A percentile compares a stretch with the other conserved stretches of the same genome.
Evolutionary conservation across 192 early-diverging fungal genomes (phyloP).

Genomic region (Backusella parvicylindrica): DNA sequence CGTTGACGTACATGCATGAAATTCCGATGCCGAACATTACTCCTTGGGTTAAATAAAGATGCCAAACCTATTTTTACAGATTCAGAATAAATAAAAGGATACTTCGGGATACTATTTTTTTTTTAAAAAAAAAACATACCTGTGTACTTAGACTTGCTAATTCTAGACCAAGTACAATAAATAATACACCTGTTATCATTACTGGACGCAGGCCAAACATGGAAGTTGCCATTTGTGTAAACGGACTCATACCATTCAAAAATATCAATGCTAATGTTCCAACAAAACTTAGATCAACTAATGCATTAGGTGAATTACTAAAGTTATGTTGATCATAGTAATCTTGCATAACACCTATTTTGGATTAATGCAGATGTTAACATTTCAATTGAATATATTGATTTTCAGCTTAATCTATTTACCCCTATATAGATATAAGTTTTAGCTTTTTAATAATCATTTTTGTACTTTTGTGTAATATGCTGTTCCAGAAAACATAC

Average conservation of each 20-base stretch:
- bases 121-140: background rate
- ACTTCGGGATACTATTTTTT: background rate
- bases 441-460: too few species aligned
- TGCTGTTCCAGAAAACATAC: background rate
- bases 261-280: constrained; percentile 13
- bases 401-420: background rate
- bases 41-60: constrained; percentile 57
- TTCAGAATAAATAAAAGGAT: background rate
- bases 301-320: constrained; percentile 1
- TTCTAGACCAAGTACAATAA: constrained; percentile 9
- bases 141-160: constrained; percentile 12
- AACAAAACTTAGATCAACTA: constrained; percentile 20
- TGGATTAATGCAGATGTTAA: background rate
- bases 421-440: background rate
- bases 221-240: constrained; percentile 15
- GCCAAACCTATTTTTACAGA: constrained; percentile 48
- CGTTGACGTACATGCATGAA: constrained; percentile 14
- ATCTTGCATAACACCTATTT: constrained; percentile 30
- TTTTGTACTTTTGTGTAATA: background rate
- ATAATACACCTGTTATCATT: constrained; percentile 4
- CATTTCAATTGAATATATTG: background rate
- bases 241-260: constrained; percentile 18
- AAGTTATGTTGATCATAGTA: constrained; percentile 23
- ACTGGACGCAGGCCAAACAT: constrained; percentile 6
- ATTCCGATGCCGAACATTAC: constrained; percentile 51